These are phyloP conservation scores for Ophiostoma sp. DNA, from an alignment of 2,329 filamentous ascomycete genomes.

Conservation along the genomic window DNA sequence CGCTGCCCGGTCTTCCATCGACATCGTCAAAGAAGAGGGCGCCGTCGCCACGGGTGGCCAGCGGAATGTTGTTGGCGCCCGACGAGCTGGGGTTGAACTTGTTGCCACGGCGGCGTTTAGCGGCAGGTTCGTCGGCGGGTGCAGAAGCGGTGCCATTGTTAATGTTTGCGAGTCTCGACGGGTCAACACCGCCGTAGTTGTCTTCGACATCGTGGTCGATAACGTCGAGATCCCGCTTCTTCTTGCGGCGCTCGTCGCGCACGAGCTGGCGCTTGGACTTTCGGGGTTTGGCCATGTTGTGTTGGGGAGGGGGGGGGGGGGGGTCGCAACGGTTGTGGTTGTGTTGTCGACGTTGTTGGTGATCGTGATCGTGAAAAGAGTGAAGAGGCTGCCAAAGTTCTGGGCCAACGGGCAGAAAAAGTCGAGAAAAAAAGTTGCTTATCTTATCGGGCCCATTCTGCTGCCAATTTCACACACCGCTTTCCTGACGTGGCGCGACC, in stretches of 20 bases:
- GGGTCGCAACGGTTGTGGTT: not conserved
- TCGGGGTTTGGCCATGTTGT: constrained; percentile 38
- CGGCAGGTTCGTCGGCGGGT: not conserved
- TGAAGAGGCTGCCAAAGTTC: not conserved
- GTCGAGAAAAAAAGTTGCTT: constrained; percentile 26
- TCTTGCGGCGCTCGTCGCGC: constrained; percentile 42
- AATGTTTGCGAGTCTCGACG: not conserved
- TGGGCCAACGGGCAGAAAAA: constrained; percentile 12
- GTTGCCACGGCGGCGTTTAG: not conserved
- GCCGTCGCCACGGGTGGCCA: constrained; percentile 1
- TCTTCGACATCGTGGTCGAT: constrained; percentile 34
- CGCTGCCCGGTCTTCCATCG: not conserved
- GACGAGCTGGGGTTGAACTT: constrained; percentile 15
- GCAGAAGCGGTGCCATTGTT: not conserved
- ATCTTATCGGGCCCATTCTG: constrained; percentile 20
- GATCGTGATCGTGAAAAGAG: not conserved
- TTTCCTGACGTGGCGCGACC: not conserved
- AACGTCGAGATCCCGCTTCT: constrained; percentile 37
- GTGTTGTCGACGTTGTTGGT: not conserved
- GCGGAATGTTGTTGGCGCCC: constrained; percentile 24
- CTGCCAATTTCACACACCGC: constrained; percentile 17
- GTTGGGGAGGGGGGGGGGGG: no score
- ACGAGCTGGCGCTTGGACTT: constrained; percentile 42
- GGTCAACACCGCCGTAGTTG: constrained; percentile 20
- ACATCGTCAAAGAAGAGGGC: constrained; percentile 17